Evolutionary conservation across 768 basidiomycete species (phyloP), one percentile per base, ranked within the genome.

Genomic region (Pleurotus tuoliensis): DNA sequence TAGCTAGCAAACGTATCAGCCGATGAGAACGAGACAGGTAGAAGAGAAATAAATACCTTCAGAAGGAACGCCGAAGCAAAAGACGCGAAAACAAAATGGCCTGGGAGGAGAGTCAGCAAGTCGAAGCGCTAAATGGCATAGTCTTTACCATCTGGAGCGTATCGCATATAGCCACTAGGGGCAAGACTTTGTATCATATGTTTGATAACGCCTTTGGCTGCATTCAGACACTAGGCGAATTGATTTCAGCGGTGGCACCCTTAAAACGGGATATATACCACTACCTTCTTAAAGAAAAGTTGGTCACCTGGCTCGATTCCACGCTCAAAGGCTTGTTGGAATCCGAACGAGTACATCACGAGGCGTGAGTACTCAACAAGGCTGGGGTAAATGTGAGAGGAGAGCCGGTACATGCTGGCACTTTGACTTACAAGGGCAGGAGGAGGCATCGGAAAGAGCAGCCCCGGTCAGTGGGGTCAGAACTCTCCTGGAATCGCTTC

Each of bases 341-440:
- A 92, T 4, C 88, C 90, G 62, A 92, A 92, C 0, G 90, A 92
- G 64, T 82, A 90, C 88, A 92, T 90, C 48, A 92, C 90, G 9
- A 92, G 81, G 13, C 90, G 78, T 37, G 88, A 88, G 63, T 92
- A 92, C 25, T 75, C 82, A 56, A 87, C 85, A 43, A 89, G 76
- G 78, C 89, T 92, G 55, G 1, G 47, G 34, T 40, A 37, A 24
- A 20, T 1, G 11, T 34, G 30, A 30, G 30, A 30, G 30, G 30
- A 11, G 30, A 30, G 9, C 30, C 30, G 9, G 9, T 30, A 11
- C 30, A 30, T 30, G 8, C 30, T 30, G 30, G 30, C 1, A 30
- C 9, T 30, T 27, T n/a, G 34, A 69, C 86, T 60, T 69, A 92
- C 88, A 88, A 92, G 2, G 90, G 90, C 5, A 90, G 72, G 22